phyloP scores from a whole-genome alignment of 106 monocot genomes.

The Triglochin maritima region DNA sequence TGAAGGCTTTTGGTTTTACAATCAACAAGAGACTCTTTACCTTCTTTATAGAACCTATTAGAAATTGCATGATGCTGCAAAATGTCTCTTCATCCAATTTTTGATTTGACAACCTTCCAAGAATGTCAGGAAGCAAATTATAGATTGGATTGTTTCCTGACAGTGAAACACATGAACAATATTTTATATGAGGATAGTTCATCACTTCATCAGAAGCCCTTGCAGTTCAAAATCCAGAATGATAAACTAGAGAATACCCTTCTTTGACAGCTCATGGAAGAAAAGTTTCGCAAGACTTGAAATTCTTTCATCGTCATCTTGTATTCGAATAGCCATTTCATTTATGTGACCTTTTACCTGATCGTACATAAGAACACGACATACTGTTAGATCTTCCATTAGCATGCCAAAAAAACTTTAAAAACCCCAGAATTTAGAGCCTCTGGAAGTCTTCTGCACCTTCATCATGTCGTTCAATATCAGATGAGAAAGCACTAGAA shows the following conservation, averaged over 20 bases:
- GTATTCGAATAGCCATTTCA: slow-evolving; percentile 82
- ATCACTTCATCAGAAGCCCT: neutral
- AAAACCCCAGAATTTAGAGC: too few species aligned
- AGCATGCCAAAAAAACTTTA: too few species aligned
- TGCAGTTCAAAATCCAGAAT: neutral
- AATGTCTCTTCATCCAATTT: slow-evolving; percentile 67
- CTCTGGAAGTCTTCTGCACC: slow-evolving; percentile 21
- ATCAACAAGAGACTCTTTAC: slow-evolving; percentile 16
- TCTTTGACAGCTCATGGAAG: slow-evolving; percentile 96
- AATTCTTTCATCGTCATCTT: slow-evolving; percentile 90
- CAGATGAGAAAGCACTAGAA: slow-evolving; percentile 97
- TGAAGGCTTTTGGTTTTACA: neutral
- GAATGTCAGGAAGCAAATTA: slow-evolving; percentile 89
- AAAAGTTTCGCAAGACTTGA: slow-evolving; percentile 92
- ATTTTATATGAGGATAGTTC: neutral
- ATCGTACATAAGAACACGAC: neutral
- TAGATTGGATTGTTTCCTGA: slow-evolving; percentile 96
- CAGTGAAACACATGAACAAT: slow-evolving; percentile 2
- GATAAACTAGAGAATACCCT: slow-evolving; percentile 37
- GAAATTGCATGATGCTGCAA: slow-evolving; percentile 86
- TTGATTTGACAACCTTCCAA: slow-evolving; percentile 73
- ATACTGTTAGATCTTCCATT: neutral
- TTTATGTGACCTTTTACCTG: slow-evolving; percentile 99
- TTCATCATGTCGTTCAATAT: slow-evolving; percentile 99
- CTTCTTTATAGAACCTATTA: slow-evolving; percentile 90